phyloP scores from a whole-genome alignment of 306 rosid species.

The Trifolium subterraneum region DNA sequence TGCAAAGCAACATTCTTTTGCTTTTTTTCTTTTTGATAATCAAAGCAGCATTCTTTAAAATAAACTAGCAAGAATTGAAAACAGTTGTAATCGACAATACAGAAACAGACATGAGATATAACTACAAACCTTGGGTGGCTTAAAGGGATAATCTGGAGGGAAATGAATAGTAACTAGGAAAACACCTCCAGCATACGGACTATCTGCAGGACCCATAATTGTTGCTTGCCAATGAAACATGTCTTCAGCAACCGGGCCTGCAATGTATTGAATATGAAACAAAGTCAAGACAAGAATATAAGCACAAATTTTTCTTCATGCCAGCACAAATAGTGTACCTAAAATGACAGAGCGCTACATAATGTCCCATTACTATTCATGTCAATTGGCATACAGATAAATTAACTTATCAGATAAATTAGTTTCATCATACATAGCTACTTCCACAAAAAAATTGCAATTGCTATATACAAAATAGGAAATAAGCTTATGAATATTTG shows the following conservation, averaged over 20 bases:
- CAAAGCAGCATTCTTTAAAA: neutral
- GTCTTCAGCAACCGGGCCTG: constrained; percentile 90
- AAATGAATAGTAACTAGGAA: constrained; percentile 79
- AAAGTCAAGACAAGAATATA: neutral
- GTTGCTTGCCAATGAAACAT: constrained; percentile 67
- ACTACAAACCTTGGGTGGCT: constrained; percentile 80
- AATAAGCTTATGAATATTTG: neutral
- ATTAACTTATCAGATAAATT: neutral
- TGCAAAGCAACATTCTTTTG: neutral
- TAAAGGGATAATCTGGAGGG: constrained; percentile 91
- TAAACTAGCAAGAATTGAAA: neutral
- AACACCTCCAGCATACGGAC: constrained; percentile 89
- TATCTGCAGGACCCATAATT: constrained; percentile 85
- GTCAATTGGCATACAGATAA: neutral
- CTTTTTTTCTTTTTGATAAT: too few species aligned
- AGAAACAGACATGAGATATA: neutral
- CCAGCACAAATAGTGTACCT: neutral
- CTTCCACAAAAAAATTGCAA: neutral
- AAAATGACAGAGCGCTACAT: constrained; percentile 13
- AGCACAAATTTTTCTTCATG: neutral
- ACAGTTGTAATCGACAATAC: neutral
- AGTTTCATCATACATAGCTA: neutral
- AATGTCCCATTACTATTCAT: constrained; percentile 6
- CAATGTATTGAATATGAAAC: constrained; percentile 16
- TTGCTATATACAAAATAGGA: neutral